Evolutionary conservation across 805 yeast genomes (phyloP), one percentile per base, ranked within the genome.

Genomic region (Candida broadrunensis): DNA sequence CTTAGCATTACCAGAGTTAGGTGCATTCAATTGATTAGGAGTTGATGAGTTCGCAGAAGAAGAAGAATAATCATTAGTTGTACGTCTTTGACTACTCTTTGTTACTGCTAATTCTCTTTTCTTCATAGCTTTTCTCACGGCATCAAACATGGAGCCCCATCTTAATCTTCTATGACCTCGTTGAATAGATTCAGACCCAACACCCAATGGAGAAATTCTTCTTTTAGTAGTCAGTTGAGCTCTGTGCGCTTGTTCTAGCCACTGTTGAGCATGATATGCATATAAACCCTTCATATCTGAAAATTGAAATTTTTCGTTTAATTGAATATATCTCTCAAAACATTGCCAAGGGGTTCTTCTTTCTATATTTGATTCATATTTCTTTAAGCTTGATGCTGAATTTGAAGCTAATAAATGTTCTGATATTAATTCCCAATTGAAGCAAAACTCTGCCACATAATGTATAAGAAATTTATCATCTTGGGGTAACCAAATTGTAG

Each of bases 281-380:
- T 86, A 80, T 15, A 84, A 77, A 0, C 98, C 99, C 55, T 85
- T 82, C 80, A 93, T 79, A 55, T 91, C 98, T 32, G 80, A 70
- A 45, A 88, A 78, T 48, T 88, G 95, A 54, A 89, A 91, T 43
- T 83, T 82, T 44, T 91, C 97, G 52, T 87, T 88, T 49, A 93
- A 72, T 65, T 91, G 98, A 45, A 90, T 83, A 70, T 91, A 93
- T 49, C 99, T 72, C 62, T 93, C 99, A 67, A 93, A 93, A 60
- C 98, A 91, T 60, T 91, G 98, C 99, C 99, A 93, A 0, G 99
- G 95, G 0, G 98, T 93, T 54, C 99, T 77, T 54, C 97, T 78
- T 61, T 93, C 98, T 42, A 89, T 88, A 54, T 88, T 89, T 1
- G 98, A 85, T 29, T 81, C 77, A 59, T 88, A 89, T 12, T 83